Conservation (phyloP, 257 asterid genomes). For the Solanum tacnaense region DNA sequence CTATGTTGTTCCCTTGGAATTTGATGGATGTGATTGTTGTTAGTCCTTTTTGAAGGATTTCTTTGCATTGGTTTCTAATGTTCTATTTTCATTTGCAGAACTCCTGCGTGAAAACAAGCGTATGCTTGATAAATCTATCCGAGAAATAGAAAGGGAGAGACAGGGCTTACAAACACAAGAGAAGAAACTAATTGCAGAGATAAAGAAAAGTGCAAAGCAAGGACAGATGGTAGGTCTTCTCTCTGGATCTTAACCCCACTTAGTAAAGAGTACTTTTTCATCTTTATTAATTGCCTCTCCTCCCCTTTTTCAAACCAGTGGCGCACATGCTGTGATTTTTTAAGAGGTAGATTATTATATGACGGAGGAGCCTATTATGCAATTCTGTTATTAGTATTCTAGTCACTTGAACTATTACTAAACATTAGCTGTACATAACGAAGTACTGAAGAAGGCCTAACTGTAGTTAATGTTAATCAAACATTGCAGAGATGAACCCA, state of each 20-base stretch:
- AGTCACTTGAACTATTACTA: background rate
- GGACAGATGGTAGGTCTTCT: constrained; percentile 76
- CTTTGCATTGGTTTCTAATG: background rate
- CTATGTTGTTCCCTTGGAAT: background rate
- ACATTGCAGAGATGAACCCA: background rate
- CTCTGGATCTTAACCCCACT: background rate
- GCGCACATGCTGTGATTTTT: background rate
- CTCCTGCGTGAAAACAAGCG: constrained; percentile 96
- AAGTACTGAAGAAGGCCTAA: background rate
- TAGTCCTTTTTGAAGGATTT: background rate
- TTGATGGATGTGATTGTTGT: background rate
- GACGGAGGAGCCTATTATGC: background rate
- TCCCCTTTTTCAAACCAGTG: background rate
- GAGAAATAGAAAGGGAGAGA: constrained; percentile 97
- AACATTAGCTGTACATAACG: background rate
- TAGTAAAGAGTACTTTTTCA: background rate
- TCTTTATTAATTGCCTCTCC: background rate
- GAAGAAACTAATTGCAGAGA: constrained; percentile 82
- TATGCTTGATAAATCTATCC: constrained; percentile 92
- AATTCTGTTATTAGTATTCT: background rate
- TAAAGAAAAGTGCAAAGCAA: constrained; percentile 97
- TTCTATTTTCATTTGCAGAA: constrained; percentile 29
- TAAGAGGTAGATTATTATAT: background rate
- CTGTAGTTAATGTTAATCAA: background rate
- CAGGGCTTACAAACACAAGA: constrained; percentile 88